These are phyloP conservation scores for Bryoerythrophyllum caledonicum DNA, from an alignment of 225 moss, liverwort and hornwort genomes.

Conservation along the genomic window DNA sequence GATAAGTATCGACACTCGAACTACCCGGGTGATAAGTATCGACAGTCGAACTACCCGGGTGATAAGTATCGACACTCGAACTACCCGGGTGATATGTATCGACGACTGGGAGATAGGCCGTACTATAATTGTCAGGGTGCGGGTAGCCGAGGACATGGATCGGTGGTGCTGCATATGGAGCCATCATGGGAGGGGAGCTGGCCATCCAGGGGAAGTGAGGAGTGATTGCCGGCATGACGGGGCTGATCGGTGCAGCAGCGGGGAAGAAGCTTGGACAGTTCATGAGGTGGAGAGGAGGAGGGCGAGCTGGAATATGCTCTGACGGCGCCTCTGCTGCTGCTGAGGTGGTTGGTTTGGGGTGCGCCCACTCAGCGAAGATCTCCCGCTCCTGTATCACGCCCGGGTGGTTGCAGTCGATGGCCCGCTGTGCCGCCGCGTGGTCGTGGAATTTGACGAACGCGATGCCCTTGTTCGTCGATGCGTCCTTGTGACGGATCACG, in stretches of 20 bases:
- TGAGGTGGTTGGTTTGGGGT: conserved; percentile 30
- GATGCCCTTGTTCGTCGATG: conserved; percentile 61
- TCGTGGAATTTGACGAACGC: conserved; percentile 55
- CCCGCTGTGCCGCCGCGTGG: conserved; percentile 35
- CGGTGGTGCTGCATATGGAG: conserved; percentile 6
- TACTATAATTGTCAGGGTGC: conserved; percentile 3
- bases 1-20: too few relatives aligned
- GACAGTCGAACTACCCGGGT: too few relatives aligned
- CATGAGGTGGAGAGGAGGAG: conserved; percentile 22
- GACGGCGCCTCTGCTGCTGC: neutral
- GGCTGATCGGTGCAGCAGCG: neutral
- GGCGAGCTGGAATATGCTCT: neutral
- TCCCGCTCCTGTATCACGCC: conserved; percentile 48
- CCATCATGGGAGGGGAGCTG: neutral
- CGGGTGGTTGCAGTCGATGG: conserved; percentile 48
- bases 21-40: neutral
- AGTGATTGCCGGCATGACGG: neutral
- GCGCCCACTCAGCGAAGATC: conserved; percentile 47
- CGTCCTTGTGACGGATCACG: conserved; percentile 62
- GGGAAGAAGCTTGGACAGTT: conserved; percentile 11
- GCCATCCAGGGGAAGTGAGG: conserved; percentile 28
- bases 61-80: too few relatives aligned
- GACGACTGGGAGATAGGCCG: conserved; percentile 1
- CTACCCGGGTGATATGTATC: neutral
- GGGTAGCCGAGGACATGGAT: conserved; percentile 42